Conservation (phyloP, 2,329 filamentous ascomycete species). For the Phaeosphaeriaceae sp. region DNA sequence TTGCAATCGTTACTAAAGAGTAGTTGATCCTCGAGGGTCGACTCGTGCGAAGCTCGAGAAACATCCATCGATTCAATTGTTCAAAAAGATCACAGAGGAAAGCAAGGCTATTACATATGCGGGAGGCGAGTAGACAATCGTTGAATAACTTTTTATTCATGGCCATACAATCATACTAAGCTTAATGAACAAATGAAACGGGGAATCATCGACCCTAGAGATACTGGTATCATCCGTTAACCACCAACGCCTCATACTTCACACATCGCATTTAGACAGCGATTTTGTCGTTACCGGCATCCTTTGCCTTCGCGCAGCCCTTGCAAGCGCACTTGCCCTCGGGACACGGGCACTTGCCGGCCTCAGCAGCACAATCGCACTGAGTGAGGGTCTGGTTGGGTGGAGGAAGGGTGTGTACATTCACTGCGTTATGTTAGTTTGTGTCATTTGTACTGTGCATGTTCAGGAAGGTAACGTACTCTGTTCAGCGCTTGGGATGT, state of each 20-base stretch:
- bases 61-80: no score
- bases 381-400: constrained; percentile 51
- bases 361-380: constrained; percentile 56
- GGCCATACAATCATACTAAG: neutral
- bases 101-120: no score
- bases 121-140: no score
- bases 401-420: constrained; percentile 45
- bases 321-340: constrained; percentile 57
- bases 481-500: constrained; percentile 28
- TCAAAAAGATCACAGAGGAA: no score
- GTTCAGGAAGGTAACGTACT: neutral
- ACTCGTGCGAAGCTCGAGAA: no score
- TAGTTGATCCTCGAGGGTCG: no score
- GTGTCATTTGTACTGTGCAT: no score
- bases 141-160: neutral
- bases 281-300: constrained; percentile 23
- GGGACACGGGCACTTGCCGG: constrained; percentile 54
- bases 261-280: neutral
- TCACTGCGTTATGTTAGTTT: constrained; percentile 36
- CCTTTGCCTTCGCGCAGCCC: constrained; percentile 52
- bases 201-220: neutral
- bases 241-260: neutral
- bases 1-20: no score
- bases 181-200: neutral
- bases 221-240: constrained; percentile 1